Percentiles rank a stretch among this genome's conserved stretches.
These are phyloP conservation scores for Bertia moriformis DNA, from an alignment of 2,329 filamentous ascomycete species.

Conservation along the genomic window DNA sequence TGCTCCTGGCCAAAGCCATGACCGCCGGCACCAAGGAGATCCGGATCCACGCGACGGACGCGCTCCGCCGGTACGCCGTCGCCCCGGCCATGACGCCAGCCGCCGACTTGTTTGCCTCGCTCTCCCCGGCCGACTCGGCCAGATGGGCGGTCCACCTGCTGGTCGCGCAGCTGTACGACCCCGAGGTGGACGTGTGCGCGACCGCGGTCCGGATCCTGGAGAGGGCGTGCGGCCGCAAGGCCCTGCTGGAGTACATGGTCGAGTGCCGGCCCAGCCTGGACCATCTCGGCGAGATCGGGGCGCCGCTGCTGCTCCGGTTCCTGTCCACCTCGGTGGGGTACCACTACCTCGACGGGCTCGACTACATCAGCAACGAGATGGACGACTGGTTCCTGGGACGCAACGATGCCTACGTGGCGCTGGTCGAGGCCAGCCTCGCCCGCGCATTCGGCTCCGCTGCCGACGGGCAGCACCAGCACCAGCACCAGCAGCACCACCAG, in stretches of 20 bases:
- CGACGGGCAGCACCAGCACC: conserved; percentile 43
- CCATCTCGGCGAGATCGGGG: conserved; percentile 90
- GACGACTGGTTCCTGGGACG: conserved; percentile 97
- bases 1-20: conserved; percentile 84
- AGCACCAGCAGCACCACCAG: conserved; percentile 30
- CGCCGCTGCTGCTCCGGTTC: conserved; percentile 80
- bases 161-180: conserved; percentile 94
- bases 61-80: conserved; percentile 73
- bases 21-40: conserved; percentile 85
- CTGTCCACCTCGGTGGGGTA: conserved; percentile 93
- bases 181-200: conserved; percentile 90
- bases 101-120: conserved; percentile 15
- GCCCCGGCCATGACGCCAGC: conserved; percentile 26
- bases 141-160: conserved; percentile 93
- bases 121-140: conserved; percentile 44
- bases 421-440: conserved; percentile 90
- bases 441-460: conserved; percentile 55
- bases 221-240: conserved; percentile 85
- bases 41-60: conserved; percentile 75
- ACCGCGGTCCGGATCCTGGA: conserved; percentile 94
- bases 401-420: conserved; percentile 86
- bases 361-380: conserved; percentile 99
- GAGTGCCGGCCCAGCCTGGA: conserved; percentile 89
- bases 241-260: conserved; percentile 86
- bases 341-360: conserved; percentile 87